Conservation (phyloP, 495 filamentous ascomycete species). For the Xylaria curta region DNA sequence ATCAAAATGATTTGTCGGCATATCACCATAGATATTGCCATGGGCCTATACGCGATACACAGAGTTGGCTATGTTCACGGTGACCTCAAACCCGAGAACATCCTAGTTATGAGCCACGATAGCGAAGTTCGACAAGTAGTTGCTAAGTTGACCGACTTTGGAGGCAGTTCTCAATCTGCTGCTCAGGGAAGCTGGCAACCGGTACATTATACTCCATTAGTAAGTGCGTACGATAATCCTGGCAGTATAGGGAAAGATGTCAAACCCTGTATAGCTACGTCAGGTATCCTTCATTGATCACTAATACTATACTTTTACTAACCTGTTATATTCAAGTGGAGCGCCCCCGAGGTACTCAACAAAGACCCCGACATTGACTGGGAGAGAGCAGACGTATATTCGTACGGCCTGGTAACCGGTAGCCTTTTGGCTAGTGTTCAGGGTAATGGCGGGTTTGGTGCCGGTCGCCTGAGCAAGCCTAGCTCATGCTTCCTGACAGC, state of each 20-base stretch:
- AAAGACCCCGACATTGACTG: constrained; percentile 14
- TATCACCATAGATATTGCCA: constrained; percentile 9
- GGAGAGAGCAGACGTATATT: constrained; percentile 12
- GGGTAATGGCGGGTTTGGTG: neutral
- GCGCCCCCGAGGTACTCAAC: constrained; percentile 6
- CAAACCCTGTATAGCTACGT: neutral
- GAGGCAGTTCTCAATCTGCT: neutral
- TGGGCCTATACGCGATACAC: constrained; percentile 8
- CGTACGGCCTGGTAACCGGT: neutral
- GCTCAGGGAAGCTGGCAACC: neutral
- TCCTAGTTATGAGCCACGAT: constrained; percentile 11
- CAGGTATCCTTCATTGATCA: neutral
- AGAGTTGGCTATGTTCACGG: neutral
- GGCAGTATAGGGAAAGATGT: neutral
- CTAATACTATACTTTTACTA: neutral
- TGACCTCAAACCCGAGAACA: constrained; percentile 11
- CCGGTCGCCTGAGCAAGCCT: neutral
- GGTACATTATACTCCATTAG: constrained; percentile 3
- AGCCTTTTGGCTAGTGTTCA: neutral
- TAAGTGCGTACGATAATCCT: neutral
- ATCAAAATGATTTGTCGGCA: neutral
- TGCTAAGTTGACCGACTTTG: constrained; percentile 12
- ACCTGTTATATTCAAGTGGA: neutral
- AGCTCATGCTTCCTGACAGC: neutral
- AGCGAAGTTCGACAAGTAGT: neutral